Percentiles rank a stretch among this genome's conserved stretches.
phyloP scores from a whole-genome alignment of 192 early-diverging fungal genomes.

The Funneliformis mosseae region DNA sequence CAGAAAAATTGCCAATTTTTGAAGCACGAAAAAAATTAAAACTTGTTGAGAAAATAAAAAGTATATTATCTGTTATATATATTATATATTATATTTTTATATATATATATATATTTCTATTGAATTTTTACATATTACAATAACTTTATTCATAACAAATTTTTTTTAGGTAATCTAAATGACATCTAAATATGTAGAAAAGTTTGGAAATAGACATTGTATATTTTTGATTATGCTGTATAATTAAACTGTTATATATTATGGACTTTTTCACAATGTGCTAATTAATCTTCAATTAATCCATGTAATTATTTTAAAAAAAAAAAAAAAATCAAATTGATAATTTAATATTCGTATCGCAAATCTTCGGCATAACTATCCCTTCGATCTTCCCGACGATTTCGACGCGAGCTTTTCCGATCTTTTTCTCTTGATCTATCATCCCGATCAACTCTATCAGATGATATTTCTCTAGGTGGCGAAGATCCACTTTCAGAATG shows the following conservation, averaged over 20 bases:
- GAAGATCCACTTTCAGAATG: slow-evolving; percentile 14
- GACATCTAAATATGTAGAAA: neutral
- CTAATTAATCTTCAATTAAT: neutral
- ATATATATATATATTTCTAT: too few species aligned
- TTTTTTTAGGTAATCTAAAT: neutral
- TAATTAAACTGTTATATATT: too few species aligned
- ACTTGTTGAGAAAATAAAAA: neutral
- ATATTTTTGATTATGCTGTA: too few species aligned
- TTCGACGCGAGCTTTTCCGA: slow-evolving; percentile 9
- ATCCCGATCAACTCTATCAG: neutral
- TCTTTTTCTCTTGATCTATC: slow-evolving; percentile 6
- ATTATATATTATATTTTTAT: too few species aligned
- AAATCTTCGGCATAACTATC: slow-evolving; percentile 20
- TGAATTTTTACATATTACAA: too few species aligned
- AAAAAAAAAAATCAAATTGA: neutral
- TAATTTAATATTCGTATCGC: slow-evolving; percentile 6
- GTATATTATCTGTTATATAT: too few species aligned
- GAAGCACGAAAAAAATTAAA: neutral
- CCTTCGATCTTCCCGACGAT: slow-evolving; percentile 21
- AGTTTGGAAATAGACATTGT: too few species aligned
- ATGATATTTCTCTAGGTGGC: slow-evolving; percentile 7
- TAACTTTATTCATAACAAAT: neutral
- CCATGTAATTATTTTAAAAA: neutral
- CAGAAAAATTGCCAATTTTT: neutral
- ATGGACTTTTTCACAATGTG: neutral